phyloP scores from a whole-genome alignment of 2,329 filamentous ascomycete genomes.

The Fusarium sp. region DNA sequence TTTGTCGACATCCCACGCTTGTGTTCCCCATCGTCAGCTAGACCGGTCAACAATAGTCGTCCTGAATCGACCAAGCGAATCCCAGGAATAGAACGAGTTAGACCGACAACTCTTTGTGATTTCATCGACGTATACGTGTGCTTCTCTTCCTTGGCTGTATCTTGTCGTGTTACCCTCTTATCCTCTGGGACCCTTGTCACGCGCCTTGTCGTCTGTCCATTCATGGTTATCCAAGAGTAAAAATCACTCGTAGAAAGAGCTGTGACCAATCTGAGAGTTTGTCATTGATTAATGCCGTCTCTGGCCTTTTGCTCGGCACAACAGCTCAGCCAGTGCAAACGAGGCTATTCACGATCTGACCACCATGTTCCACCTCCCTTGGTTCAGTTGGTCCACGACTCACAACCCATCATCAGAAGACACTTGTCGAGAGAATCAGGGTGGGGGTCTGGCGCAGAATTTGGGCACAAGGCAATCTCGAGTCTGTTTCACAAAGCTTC shows the following conservation, averaged over 20 bases:
- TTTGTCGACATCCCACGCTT: constrained; percentile 23
- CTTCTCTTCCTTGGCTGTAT: constrained; percentile 11
- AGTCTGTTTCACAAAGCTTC: constrained; percentile 14
- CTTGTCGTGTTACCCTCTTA: constrained; percentile 35
- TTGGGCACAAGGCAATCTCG: not conserved
- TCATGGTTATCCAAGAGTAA: constrained; percentile 4
- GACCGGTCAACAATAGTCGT: constrained; percentile 35
- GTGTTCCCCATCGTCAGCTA: constrained; percentile 24
- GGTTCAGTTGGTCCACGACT: not conserved
- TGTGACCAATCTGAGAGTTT: constrained; percentile 8
- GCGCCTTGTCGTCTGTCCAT: constrained; percentile 12
- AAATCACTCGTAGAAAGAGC: not conserved
- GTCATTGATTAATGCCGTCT: constrained; percentile 11
- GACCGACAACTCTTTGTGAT: not conserved
- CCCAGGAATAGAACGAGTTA: constrained; percentile 1
- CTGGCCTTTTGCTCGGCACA: constrained; percentile 25
- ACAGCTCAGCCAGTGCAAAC: not conserved
- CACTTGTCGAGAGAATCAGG: constrained; percentile 10
- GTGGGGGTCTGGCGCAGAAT: not conserved
- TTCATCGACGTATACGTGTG: constrained; percentile 19
- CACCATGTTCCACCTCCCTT: constrained; percentile 5
- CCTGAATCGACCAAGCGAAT: constrained; percentile 11
- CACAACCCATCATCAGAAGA: constrained; percentile 7
- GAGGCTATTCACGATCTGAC: constrained; percentile 23
- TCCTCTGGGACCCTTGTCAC: constrained; percentile 17